Conservation (phyloP, 2,329 filamentous ascomycete genomes). For the Dactylellina leptospora region DNA sequence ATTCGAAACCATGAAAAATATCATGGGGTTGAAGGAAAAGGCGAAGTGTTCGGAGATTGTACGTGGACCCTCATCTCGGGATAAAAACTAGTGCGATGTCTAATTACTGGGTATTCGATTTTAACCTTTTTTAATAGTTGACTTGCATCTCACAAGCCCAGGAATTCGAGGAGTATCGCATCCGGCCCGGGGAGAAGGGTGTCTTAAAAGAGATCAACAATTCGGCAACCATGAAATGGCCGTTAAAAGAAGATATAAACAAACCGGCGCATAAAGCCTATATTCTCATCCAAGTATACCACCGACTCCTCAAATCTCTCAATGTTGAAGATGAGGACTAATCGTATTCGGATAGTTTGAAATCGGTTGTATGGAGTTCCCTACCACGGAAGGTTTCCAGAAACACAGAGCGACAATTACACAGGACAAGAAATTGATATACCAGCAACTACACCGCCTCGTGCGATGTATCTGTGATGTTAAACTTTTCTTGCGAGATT, state of each 20-base stretch:
- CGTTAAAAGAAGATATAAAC: conserved; percentile 73
- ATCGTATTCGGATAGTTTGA: conserved; percentile 62
- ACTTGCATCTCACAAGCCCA: conserved; percentile 72
- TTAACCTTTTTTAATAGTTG: conserved; percentile 65
- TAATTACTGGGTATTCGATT: conserved; percentile 25
- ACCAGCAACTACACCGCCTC: conserved; percentile 74
- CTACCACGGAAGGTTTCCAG: conserved; percentile 67
- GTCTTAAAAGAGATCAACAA: conserved; percentile 78
- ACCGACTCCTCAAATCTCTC: neutral
- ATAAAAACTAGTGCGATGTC: too few relatives aligned
- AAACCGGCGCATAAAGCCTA: conserved; percentile 77
- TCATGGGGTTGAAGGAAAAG: conserved; percentile 71
- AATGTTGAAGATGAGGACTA: neutral
- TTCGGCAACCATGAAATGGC: conserved; percentile 73
- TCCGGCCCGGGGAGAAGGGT: conserved; percentile 74
- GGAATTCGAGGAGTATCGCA: conserved; percentile 77
- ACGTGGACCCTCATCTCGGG: too few relatives aligned
- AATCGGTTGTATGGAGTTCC: conserved; percentile 72
- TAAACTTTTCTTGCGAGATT: conserved; percentile 71
- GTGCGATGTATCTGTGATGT: conserved; percentile 81
- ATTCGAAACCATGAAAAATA: conserved; percentile 78
- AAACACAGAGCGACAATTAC: conserved; percentile 68
- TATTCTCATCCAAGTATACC: conserved; percentile 72
- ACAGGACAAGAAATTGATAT: conserved; percentile 71
- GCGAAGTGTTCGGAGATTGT: conserved; percentile 75